Percentiles rank a stretch among this genome's conserved stretches.
Evolutionary conservation across 306 rosid species (phyloP).

Genomic region (Fragaria iinumae): DNA sequence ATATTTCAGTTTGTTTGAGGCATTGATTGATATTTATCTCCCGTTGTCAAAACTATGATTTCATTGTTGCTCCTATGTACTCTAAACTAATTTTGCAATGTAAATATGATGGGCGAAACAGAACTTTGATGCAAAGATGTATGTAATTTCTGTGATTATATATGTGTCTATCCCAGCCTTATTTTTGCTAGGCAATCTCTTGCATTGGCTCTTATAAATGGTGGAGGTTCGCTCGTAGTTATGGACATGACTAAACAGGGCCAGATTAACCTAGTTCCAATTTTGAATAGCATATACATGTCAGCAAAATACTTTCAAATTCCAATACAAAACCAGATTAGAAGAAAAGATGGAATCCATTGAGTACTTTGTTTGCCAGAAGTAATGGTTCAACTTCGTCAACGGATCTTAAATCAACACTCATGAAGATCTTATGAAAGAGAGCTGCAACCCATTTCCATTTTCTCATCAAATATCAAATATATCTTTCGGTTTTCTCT

Average conservation of each 20-base stretch:
- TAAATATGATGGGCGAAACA: neutral
- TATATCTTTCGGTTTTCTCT: too few relatives aligned
- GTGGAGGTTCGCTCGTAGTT: slow-evolving; percentile 86
- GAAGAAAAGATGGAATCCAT: neutral
- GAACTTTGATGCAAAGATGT: too few relatives aligned
- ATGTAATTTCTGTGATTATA: too few relatives aligned
- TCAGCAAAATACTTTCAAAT: neutral
- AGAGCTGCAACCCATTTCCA: too few relatives aligned
- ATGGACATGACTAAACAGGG: slow-evolving; percentile 77
- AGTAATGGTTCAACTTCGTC: slow-evolving; percentile 66
- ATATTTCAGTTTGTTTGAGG: too few relatives aligned
- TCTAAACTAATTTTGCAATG: neutral
- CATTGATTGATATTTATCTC: too few relatives aligned
- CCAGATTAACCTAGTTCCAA: slow-evolving; percentile 67
- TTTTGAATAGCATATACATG: neutral
- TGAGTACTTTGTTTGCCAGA: slow-evolving; percentile 45
- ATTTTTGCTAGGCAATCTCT: slow-evolving; percentile 58
- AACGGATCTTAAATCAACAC: slow-evolving; percentile 22
- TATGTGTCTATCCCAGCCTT: neutral
- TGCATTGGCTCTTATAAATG: slow-evolving; percentile 42
- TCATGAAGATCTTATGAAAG: neutral
- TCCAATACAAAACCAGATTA: neutral
- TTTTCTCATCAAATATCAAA: too few relatives aligned
- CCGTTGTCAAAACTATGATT: neutral
- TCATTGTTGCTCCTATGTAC: neutral